These are phyloP conservation scores for Crotalaria pallida DNA, from an alignment of 306 rosid genomes.

Conservation along the genomic window DNA sequence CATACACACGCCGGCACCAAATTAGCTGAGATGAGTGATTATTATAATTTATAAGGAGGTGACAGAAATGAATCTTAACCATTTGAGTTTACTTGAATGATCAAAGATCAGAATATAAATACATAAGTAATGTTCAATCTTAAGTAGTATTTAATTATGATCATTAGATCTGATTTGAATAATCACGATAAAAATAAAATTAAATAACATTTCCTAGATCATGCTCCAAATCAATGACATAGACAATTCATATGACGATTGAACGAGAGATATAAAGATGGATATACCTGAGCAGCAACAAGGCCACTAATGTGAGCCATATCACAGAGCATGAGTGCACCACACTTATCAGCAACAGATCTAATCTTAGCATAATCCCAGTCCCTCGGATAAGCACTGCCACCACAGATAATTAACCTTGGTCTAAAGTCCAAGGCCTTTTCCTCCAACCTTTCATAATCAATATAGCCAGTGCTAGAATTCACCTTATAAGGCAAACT, in stretches of 20 bases:
- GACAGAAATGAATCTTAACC: no score
- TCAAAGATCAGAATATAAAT: no score
- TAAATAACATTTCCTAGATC: no score
- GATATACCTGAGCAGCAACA: conserved; percentile 78
- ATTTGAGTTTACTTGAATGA: no score
- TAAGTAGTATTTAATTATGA: no score
- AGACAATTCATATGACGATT: no score
- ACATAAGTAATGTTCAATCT: no score
- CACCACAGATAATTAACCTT: conserved; percentile 76
- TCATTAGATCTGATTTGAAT: no score
- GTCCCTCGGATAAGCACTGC: conserved; percentile 90
- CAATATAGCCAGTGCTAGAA: conserved; percentile 52
- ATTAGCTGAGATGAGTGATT: no score
- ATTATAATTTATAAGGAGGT: no score
- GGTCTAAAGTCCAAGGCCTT: conserved; percentile 95
- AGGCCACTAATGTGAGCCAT: conserved; percentile 98
- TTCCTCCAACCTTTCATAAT: conserved; percentile 82
- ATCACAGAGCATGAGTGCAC: conserved; percentile 79
- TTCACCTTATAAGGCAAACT: conserved; percentile 87
- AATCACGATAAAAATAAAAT: no score
- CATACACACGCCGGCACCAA: neutral
- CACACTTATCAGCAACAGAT: conserved; percentile 73
- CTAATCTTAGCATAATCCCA: conserved; percentile 75
- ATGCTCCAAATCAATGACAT: no score
- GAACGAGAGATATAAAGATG: neutral